A percentile compares a stretch with the other conserved stretches of the same genome.
Evolutionary conservation across 768 basidiomycete genomes (phyloP).

Genomic region (Suillus luteus): DNA sequence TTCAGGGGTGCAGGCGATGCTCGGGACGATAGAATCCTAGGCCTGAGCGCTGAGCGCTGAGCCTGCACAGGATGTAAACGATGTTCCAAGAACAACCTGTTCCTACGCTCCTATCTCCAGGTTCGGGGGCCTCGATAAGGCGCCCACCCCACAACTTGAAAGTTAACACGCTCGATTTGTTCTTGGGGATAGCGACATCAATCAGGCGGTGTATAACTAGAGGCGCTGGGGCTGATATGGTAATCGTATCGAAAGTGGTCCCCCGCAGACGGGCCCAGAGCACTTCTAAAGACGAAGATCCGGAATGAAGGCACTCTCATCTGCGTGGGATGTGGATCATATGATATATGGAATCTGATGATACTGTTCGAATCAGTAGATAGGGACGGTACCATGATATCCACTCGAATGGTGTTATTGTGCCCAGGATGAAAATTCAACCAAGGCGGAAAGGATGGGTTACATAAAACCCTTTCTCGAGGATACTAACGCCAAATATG

Average conservation of each 20-base stretch:
- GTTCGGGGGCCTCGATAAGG: not conserved
- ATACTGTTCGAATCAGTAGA: not conserved
- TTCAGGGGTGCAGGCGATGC: not conserved
- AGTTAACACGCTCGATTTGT: not conserved
- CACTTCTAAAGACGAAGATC: not conserved
- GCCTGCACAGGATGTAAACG: not conserved
- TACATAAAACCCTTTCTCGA: not conserved
- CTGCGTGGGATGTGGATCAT: not conserved
- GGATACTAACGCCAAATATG: not conserved
- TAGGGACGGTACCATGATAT: not conserved
- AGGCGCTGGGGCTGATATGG: not conserved
- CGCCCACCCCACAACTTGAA: not conserved
- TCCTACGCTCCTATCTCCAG: not conserved
- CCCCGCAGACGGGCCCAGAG: not conserved
- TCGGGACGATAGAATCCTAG: too few species aligned
- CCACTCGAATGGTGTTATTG: not conserved
- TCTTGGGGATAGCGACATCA: not conserved
- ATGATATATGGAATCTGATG: not conserved
- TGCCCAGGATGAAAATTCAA: not conserved
- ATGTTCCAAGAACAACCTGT: too few species aligned
- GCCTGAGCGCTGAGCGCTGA: too few species aligned
- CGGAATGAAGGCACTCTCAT: not conserved
- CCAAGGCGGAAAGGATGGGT: not conserved
- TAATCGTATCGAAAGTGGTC: not conserved
- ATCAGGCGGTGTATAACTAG: not conserved